Base-by-base conservation (phyloP, 495 filamentous ascomycete species). In the Emericellopsis terricola region DNA sequence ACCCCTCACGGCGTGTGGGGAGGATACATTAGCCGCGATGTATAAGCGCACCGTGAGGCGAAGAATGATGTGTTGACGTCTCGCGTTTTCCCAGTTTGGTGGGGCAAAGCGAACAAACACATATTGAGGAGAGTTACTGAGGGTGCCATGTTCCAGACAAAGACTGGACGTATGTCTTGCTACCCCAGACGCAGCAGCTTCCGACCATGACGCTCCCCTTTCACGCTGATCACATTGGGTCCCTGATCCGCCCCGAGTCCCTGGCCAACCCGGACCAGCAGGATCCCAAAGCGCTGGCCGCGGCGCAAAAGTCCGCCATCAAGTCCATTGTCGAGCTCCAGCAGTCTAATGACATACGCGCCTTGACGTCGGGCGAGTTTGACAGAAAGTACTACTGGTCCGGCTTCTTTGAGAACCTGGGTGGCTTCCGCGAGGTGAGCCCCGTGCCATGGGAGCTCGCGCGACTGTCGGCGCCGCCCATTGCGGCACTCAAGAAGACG, bases 211-310 rank as follows among this genome's bases (percentile, higher is more conserved):
- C n/a, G 17, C 33, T 35, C n/a, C 80, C 82, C 13, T 87, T 84
- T 57, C 70, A 79, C 41, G 82, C 80, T 30, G 82, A 87, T 62
- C 81, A 87, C 45, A 58, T 92, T 41, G 82, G 82, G 42, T 86
- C 79, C 19, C 70, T 89, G 15, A 69, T 86, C 15, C 73, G 82
- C 13, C 80, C 81, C 27, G 62, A 65, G 23, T 47, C 53, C 13
- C 57, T 75, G 41, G 63, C 69, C 31, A 59, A 70, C n/a, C 68
- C 63, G 41, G 73, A 32, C 52, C 53, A 6, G 51, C 51, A 7
- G 9, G 21, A 24, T 19, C 24, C 30, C n/a, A 27, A 29, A 8
- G 31, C 18, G n/a, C n/a, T 29, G 41, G 49, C 26, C 43, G 33
- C 33, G n/a, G 33, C 19, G 16, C 75, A 81, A 51, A 71, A 83